These are phyloP conservation scores for Dictyostelium firmibasis DNA, from an alignment of 78 protist genomes.

Conservation along the genomic window DNA sequence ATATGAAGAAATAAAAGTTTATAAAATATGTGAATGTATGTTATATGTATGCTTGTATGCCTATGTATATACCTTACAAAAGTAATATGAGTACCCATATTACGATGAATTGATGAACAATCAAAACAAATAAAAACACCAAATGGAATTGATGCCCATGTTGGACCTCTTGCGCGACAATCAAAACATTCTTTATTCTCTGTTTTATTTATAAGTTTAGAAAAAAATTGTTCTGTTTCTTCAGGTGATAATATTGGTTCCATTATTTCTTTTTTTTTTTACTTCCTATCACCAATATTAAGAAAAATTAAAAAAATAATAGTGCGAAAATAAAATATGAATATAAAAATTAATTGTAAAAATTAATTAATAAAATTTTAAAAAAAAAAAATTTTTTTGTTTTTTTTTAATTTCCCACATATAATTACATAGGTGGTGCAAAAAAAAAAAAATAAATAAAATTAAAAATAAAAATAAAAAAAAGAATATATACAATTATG, in stretches of 20 bases:
- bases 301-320: not conserved
- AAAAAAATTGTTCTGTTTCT: slow-evolving; percentile 9
- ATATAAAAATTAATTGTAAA: not conserved
- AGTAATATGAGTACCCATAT: slow-evolving; percentile 88
- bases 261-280: not conserved
- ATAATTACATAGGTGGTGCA: not conserved
- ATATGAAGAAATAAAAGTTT: too few species aligned
- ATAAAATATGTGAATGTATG: too few species aligned
- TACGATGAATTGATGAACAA: slow-evolving; percentile 89
- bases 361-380: not conserved
- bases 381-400: not conserved
- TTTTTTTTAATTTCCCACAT: too few species aligned
- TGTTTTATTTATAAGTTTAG: not conserved
- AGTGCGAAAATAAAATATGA: not conserved
- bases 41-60: too few species aligned
- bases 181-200: slow-evolving; percentile 86
- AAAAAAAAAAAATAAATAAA: too few species aligned
- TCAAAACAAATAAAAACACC: slow-evolving; percentile 91
- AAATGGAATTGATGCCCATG: slow-evolving; percentile 88
- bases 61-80: slow-evolving; percentile 40
- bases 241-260: not conserved
- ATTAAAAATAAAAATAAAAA: too few species aligned
- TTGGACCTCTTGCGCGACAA: slow-evolving; percentile 88
- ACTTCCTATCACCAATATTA: not conserved
- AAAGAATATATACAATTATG: too few species aligned